Evolutionary conservation across 225 moss, liverwort and hornwort species (phyloP).

Genomic region (Bryoerythrophyllum caledonicum): DNA sequence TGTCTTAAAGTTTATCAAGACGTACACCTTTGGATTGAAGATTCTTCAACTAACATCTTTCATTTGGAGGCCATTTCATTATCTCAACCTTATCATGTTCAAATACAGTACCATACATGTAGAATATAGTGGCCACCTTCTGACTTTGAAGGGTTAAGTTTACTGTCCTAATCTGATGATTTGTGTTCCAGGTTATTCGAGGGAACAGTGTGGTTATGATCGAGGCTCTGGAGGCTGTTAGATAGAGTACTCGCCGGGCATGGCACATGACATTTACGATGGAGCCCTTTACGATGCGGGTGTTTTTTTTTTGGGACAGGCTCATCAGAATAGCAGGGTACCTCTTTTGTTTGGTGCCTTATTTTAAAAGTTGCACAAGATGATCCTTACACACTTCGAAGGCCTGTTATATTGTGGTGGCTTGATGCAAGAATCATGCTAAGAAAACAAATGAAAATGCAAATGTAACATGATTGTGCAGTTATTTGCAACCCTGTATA

Average conservation of each 20-base stretch:
- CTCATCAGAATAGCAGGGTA: not conserved
- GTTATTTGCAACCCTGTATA: not conserved
- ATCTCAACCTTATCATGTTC: too few relatives aligned
- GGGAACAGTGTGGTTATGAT: slow-evolving; percentile 99
- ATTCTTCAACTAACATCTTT: too few relatives aligned
- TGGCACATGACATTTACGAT: slow-evolving; percentile 13
- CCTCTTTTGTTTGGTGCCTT: not conserved
- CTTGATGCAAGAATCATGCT: slow-evolving; percentile 2
- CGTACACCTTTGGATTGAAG: too few relatives aligned
- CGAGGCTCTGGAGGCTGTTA: slow-evolving; percentile 87
- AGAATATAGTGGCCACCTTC: too few relatives aligned
- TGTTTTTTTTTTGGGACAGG: slow-evolving; percentile 5
- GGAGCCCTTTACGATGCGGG: not conserved
- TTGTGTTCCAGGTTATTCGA: slow-evolving; percentile 73
- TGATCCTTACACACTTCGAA: not conserved
- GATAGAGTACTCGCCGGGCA: slow-evolving; percentile 31
- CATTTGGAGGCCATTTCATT: too few relatives aligned
- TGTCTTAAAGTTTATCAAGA: too few relatives aligned
- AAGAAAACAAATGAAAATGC: not conserved
- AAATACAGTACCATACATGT: too few relatives aligned
- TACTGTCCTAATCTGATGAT: not conserved
- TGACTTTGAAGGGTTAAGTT: too few relatives aligned
- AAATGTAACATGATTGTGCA: slow-evolving; percentile 7
- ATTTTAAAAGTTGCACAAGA: not conserved
- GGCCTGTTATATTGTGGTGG: not conserved